Evolutionary conservation across 208 protist species (phyloP).

Genomic region (Leishmania martiniquensis): DNA sequence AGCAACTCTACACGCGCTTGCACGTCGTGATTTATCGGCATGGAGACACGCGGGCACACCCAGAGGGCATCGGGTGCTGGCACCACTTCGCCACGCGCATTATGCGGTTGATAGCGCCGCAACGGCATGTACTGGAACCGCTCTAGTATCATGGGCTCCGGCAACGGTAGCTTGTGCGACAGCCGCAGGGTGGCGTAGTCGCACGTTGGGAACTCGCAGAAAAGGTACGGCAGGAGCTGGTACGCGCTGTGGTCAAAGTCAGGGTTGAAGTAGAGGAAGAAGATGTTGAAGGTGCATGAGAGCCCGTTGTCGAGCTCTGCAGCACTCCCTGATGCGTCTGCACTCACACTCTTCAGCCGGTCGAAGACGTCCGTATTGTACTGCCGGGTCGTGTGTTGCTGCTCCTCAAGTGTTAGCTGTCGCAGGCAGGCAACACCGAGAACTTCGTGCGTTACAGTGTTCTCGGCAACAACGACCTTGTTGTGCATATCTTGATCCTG

Average conservation of each 20-base stretch:
- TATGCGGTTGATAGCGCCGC: conserved; percentile 81
- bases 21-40: conserved; percentile 20
- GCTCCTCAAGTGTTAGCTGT: conserved; percentile 50
- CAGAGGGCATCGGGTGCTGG: conserved; percentile 76
- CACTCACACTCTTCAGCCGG: conserved; percentile 47
- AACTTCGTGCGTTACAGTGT: conserved; percentile 67
- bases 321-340: conserved; percentile 21
- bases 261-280: conserved; percentile 88
- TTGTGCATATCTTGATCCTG: conserved; percentile 80
- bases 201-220: conserved; percentile 74
- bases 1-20: conserved; percentile 25
- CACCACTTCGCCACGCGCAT: conserved; percentile 58
- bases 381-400: conserved; percentile 62
- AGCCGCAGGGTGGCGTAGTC: conserved; percentile 76
- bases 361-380: conserved; percentile 80
- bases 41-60: conserved; percentile 62
- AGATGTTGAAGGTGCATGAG: conserved; percentile 41
- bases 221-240: conserved; percentile 75
- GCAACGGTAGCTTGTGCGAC: conserved; percentile 59
- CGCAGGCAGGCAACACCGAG: conserved; percentile 84
- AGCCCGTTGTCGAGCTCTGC: conserved; percentile 10
- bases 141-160: conserved; percentile 76
- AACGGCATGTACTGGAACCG: conserved; percentile 82
- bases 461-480: conserved; percentile 86
- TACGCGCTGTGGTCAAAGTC: conserved; percentile 59